Evolutionary conservation across 2,329 filamentous ascomycete species (phyloP), one percentile per base, ranked within the genome.

Genomic region (Dactylella cylindrospora): DNA sequence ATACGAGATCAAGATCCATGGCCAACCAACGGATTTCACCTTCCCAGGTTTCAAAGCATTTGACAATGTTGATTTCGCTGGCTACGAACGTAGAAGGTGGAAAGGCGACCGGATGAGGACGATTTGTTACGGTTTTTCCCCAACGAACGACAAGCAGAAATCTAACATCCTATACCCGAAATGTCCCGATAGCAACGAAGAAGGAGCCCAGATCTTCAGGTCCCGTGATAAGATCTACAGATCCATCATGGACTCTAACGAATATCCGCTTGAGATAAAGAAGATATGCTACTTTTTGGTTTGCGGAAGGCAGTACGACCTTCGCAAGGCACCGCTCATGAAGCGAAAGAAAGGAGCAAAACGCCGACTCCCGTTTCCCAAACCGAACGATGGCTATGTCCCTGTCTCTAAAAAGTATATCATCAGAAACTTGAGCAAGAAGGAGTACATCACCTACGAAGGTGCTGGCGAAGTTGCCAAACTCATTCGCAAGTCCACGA

Each of bases 1-100:
- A 13, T 57, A 57, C 15, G 44, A 57, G 12, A 43, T 44, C 3
- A 39, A 25, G n/a, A 57, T 57, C 8, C 38, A 50, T 8, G 44
- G 29, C 1, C 13, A 7, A 9, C 17, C 6, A 7, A 57, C 52
- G 2, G 22, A 31, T 2, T 43, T 57, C 28, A 2, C 23, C 2
- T 43, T 57, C 4, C 52, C 52, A 17, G 29, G 19, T 12, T 33
- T 31, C 25, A 25, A 9, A 5, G 9, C 41, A 3, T 19, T 7
- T 9, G 35, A 45, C 17, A 45, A 33, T 23, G 6, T 45, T 7
- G 41, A 35, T 15, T 23, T 45, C 20, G 5, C 7, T 5, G 17
- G 12, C 2, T 45, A 33, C 13, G 10, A 17, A 5, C 15, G 6
- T 31, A 23, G 13, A 36, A 47, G 22, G 31, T 20, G 20, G 35